These are phyloP conservation scores for Colletotrichum plurivorum DNA, from an alignment of 2,329 filamentous ascomycete genomes.

Conservation along the genomic window DNA sequence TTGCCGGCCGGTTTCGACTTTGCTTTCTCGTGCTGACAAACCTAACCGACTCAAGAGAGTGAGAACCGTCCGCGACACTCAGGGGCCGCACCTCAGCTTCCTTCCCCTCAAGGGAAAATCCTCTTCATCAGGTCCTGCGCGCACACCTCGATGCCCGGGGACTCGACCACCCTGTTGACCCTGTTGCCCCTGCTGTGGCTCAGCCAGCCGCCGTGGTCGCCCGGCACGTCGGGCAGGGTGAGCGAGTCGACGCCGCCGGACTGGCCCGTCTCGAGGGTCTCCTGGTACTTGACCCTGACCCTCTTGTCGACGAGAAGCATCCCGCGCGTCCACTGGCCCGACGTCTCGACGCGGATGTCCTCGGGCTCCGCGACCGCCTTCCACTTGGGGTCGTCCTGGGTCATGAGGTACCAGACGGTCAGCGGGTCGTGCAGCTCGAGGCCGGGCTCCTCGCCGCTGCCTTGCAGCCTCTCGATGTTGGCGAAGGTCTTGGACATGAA, in stretches of 20 bases:
- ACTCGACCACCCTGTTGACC: constrained; percentile 78
- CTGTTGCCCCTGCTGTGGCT: constrained; percentile 82
- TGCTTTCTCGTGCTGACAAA: constrained; percentile 26
- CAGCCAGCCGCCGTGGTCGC: constrained; percentile 84
- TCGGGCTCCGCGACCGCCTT: constrained; percentile 71
- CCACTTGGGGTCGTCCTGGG: constrained; percentile 71
- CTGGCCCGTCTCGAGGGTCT: constrained; percentile 50
- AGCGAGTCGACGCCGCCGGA: constrained; percentile 54
- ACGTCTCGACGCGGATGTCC: constrained; percentile 91
- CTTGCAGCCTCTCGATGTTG: constrained; percentile 75
- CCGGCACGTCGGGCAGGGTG: constrained; percentile 67
- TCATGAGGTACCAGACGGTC: constrained; percentile 84
- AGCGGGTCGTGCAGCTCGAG: constrained; percentile 83
- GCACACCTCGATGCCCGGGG: constrained; percentile 79
- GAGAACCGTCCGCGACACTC: constrained; percentile 42
- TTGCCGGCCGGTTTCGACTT: constrained; percentile 2
- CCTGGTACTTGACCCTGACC: constrained; percentile 66
- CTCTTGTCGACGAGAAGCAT: constrained; percentile 90
- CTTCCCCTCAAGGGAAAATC: constrained; percentile 67
- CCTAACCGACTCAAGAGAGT: constrained; percentile 49
- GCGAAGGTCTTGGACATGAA: constrained; percentile 80
- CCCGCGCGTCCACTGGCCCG: constrained; percentile 94
- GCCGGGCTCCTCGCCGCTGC: constrained; percentile 69
- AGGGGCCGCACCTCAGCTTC: background rate
- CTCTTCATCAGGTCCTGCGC: constrained; percentile 75